These are phyloP conservation scores for Danielia reshetovae DNA, from an alignment of 805 yeast genomes.

Conservation along the genomic window DNA sequence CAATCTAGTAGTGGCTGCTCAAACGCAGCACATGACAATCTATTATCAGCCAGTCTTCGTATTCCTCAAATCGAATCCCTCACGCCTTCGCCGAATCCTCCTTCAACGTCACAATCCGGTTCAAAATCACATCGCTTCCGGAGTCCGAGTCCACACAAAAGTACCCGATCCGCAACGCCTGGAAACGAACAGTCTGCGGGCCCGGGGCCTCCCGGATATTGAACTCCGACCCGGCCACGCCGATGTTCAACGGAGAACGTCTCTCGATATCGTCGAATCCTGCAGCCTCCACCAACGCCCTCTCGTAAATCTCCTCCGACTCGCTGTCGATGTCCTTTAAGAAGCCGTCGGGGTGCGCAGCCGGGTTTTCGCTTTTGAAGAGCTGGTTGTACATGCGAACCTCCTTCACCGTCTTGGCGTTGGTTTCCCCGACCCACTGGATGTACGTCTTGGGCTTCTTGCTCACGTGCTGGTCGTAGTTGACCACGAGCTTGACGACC, in stretches of 20 bases:
- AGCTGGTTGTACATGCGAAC: slow-evolving; percentile 84
- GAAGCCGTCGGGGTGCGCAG: slow-evolving; percentile 83
- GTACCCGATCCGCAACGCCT: slow-evolving; percentile 94
- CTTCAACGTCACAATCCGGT: slow-evolving; percentile 90
- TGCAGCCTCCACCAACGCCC: slow-evolving; percentile 68
- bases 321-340: slow-evolving; percentile 77
- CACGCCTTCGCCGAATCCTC: slow-evolving; percentile 57
- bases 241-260: slow-evolving; percentile 73
- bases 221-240: slow-evolving; percentile 58
- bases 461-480: slow-evolving; percentile 59
- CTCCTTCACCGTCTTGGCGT: slow-evolving; percentile 58
- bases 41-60: no score
- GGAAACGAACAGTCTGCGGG: slow-evolving; percentile 68
- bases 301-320: slow-evolving; percentile 62
- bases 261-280: slow-evolving; percentile 64
- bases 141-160: slow-evolving; percentile 86
- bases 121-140: slow-evolving; percentile 59
- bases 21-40: no score
- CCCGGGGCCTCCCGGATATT: slow-evolving; percentile 55
- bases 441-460: slow-evolving; percentile 92
- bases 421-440: slow-evolving; percentile 88
- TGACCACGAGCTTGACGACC: slow-evolving; percentile 67
- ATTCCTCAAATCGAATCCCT: no score
- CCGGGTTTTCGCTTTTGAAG: slow-evolving; percentile 89
- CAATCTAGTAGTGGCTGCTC: no score